Evolutionary conservation across 2,329 filamentous ascomycete species (phyloP).

Genomic region (Talaromyces verruculosus): DNA sequence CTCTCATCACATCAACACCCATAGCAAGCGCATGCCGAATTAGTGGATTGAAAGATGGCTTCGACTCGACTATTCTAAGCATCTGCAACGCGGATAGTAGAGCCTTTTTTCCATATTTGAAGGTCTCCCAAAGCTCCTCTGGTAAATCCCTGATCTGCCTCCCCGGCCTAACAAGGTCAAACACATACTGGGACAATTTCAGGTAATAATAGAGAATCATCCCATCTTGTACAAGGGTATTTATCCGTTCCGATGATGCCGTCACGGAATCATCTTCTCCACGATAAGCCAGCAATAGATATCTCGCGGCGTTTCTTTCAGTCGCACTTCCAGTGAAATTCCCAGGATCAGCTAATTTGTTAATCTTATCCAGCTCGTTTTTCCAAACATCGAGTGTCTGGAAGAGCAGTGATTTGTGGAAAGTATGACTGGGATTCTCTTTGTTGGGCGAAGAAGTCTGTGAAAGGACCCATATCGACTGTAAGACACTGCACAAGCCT

Average conservation of each 20-base stretch:
- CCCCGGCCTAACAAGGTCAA: neutral
- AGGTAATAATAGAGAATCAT: constrained; percentile 18
- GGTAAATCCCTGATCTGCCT: neutral
- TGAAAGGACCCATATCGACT: constrained; percentile 12
- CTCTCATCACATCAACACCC: constrained; percentile 1
- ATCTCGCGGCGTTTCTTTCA: neutral
- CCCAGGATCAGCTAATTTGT: neutral
- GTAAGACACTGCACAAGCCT: constrained; percentile 6
- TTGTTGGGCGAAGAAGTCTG: neutral
- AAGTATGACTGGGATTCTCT: neutral
- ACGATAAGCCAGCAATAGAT: constrained; percentile 15
- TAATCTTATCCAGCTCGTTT: constrained; percentile 9
- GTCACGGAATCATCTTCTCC: constrained; percentile 8
- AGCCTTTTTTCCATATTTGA: constrained; percentile 13
- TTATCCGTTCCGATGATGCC: constrained; percentile 9
- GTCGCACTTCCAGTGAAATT: neutral
- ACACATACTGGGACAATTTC: constrained; percentile 7
- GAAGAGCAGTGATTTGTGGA: neutral
- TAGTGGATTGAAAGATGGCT: neutral
- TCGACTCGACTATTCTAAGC: constrained; percentile 5
- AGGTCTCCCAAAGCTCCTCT: neutral
- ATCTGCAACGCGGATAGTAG: constrained; percentile 14
- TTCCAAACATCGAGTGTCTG: constrained; percentile 10
- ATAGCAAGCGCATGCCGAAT: constrained; percentile 9
- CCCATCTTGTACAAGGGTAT: constrained; percentile 8